These are phyloP conservation scores for Chenopodium album DNA, from an alignment of 148 eudicot genomes.

Conservation along the genomic window DNA sequence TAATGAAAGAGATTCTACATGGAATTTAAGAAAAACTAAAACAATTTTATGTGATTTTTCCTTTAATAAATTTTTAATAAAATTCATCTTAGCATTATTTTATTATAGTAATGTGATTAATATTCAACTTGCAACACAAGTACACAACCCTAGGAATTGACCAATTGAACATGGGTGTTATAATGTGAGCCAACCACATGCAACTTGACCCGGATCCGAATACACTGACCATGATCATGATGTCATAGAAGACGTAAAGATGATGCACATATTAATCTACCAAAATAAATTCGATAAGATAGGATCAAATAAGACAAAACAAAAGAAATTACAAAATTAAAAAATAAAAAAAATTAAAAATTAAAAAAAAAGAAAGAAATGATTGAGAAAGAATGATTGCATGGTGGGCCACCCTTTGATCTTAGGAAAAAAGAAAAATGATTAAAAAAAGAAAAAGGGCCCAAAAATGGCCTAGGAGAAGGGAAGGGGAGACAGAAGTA, in stretches of 20 bases:
- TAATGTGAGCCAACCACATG: too few species aligned
- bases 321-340: neutral
- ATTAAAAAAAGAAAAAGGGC: conserved; percentile 5
- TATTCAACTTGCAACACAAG: too few species aligned
- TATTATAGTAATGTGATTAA: too few species aligned
- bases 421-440: conserved; percentile 10
- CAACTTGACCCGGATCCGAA: conserved; percentile 15
- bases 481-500: conserved; percentile 12
- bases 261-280: conserved; percentile 7
- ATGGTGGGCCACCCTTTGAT: conserved; percentile 26
- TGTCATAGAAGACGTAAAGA: conserved; percentile 19
- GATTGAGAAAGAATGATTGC: conserved; percentile 23
- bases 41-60: too few species aligned
- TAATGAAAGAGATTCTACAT: too few species aligned
- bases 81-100: too few species aligned
- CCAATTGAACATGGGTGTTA: too few species aligned
- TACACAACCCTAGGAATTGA: too few species aligned
- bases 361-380: conserved; percentile 15
- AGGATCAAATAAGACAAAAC: conserved; percentile 23
- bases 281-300: neutral
- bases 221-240: conserved; percentile 1
- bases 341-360: neutral
- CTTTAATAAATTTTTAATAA: too few species aligned
- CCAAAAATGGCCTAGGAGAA: conserved; percentile 5
- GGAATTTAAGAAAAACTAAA: too few species aligned